Base-by-base conservation (phyloP, 176 grass and related monocot species). In the Juncus inflexus region DNA sequence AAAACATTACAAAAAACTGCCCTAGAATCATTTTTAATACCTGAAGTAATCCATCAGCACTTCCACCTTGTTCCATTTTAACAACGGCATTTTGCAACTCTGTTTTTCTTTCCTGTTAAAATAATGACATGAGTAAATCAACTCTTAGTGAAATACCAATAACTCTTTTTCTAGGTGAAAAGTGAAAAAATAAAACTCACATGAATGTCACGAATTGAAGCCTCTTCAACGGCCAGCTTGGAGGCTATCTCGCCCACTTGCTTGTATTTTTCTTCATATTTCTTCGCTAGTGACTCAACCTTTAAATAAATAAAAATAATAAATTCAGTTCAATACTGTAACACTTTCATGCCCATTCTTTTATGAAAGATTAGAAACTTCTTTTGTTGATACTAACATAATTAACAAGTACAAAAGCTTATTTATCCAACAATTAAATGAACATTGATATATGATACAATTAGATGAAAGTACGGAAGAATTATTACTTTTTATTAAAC, bases 191-290 rank as follows among this genome's bases (percentile, higher is more conserved):
- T 19, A 80, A 80, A 59, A 59, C 50, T 71, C 35, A 99, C 94
- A 83, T 92, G 87, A 90, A 99, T 77, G 49, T 92, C 88, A 50
- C 88, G 94, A 75, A 84, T 84, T 77, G 83, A 74, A 50, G 72
- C 80, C 67, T 99, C 89, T 67, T 99, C 85, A 9, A 99, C 70
- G 66, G 87, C 88, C 76, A 99, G 58, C 61, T 99, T 89, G 66
- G 94, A 92, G 49, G 94, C 94, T 63, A 92, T 74, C 40, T 99
- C 88, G 63, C 85, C 94, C 45, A 99, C 94, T 77, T 92, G 88
- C 75, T 92, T 99, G 85, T 99, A 99, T 57, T 92, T 99, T 73
- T 99, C 94, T 86, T 92, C 94, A 66, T 99, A 99, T 74, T 92
- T 99, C 73, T 86, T 99, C 54, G 75, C 86, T 65, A 99, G 64